Percentiles rank a stretch among this genome's conserved stretches.
phyloP scores from a whole-genome alignment of 441 rosid genomes.

The Corymbia citriodora region DNA sequence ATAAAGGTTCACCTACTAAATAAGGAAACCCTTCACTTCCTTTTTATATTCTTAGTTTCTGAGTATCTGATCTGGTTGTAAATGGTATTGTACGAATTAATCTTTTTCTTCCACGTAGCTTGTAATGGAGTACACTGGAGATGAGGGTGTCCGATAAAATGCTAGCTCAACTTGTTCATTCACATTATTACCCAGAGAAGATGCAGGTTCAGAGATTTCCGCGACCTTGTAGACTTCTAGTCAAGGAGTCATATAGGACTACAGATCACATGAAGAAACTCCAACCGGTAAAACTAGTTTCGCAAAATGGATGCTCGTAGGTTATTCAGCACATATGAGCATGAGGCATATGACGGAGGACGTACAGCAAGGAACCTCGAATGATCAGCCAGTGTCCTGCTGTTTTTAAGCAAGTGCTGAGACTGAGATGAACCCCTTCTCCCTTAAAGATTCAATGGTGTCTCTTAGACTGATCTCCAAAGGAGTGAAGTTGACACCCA shows the following conservation, averaged over 20 bases:
- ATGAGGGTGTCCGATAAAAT: not conserved
- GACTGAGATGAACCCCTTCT: conserved; percentile 27
- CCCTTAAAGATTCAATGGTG: conserved; percentile 64
- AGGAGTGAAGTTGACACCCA: conserved; percentile 59
- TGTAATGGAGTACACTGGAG: not conserved
- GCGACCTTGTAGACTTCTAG: not conserved
- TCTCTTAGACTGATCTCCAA: conserved; percentile 53
- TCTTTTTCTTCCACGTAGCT: not conserved
- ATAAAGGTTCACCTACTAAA: not conserved
- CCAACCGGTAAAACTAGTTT: not conserved
- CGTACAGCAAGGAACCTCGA: not conserved
- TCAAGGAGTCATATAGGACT: not conserved
- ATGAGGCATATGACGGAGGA: not conserved
- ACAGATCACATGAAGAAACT: not conserved
- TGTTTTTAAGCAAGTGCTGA: not conserved
- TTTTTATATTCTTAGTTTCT: not conserved
- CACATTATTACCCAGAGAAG: not conserved
- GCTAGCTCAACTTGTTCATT: not conserved
- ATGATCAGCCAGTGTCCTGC: not conserved
- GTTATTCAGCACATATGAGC: not conserved
- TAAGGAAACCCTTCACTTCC: not conserved
- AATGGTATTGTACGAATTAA: not conserved
- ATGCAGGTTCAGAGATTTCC: not conserved
- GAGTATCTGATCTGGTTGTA: not conserved
- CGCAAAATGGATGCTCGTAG: not conserved